Conservation (phyloP, 2,329 filamentous ascomycete species). For the Pseudogymnoascus sp. region DNA sequence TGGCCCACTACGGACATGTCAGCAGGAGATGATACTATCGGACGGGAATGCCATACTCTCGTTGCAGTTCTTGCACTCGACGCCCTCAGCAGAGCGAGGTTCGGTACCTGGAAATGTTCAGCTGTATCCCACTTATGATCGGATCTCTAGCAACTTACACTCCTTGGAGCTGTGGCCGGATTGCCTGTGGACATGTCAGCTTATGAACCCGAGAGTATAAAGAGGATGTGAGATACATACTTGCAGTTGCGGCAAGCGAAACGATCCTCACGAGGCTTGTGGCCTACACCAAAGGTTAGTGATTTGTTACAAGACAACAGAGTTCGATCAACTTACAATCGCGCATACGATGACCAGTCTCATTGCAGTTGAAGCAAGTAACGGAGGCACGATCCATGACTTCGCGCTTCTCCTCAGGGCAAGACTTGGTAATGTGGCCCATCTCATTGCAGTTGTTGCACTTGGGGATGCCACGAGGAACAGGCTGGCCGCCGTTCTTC, state of each 20-base stretch:
- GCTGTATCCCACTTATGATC: background rate
- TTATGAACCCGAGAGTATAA: constrained; percentile 10
- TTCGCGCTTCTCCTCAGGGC: constrained; percentile 51
- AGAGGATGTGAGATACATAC: constrained; percentile 31
- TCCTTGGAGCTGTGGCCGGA: constrained; percentile 28
- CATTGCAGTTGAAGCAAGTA: constrained; percentile 58
- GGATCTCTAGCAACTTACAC: constrained; percentile 19
- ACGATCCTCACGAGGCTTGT: constrained; percentile 53
- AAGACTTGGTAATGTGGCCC: constrained; percentile 56
- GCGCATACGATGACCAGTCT: constrained; percentile 58
- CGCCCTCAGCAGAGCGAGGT: constrained; percentile 48
- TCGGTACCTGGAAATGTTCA: constrained; percentile 32
- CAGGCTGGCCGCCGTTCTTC: constrained; percentile 57
- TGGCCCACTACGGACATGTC: constrained; percentile 46
- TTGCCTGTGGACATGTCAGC: constrained; percentile 30
- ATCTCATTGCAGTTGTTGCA: constrained; percentile 57
- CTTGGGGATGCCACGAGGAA: constrained; percentile 50
- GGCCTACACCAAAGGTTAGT: constrained; percentile 31
- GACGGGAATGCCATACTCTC: constrained; percentile 21
- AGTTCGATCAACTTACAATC: constrained; percentile 49
- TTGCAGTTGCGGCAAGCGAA: constrained; percentile 65
- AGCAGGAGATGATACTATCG: constrained; percentile 13
- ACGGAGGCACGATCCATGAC: constrained; percentile 39
- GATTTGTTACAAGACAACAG: background rate
- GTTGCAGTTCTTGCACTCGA: constrained; percentile 31